These are phyloP conservation scores for Zygoascus flipseniorum DNA, from an alignment of 805 yeast genomes.

Conservation along the genomic window DNA sequence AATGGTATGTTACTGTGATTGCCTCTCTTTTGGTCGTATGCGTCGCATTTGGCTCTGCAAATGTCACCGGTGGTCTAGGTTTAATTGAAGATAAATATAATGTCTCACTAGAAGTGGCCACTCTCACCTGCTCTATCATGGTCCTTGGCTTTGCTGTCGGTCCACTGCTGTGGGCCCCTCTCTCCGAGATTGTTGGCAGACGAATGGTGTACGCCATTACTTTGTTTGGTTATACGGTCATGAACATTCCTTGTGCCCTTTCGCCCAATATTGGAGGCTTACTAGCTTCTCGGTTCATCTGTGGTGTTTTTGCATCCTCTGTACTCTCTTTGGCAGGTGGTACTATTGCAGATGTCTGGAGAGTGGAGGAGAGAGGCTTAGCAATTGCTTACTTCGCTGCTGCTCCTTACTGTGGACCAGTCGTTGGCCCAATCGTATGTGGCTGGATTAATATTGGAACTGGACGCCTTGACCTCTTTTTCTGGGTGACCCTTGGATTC, in stretches of 20 bases:
- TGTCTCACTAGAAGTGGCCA: constrained; percentile 73
- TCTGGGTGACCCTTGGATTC: constrained; percentile 91
- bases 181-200: constrained; percentile 79
- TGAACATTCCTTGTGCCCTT: constrained; percentile 82
- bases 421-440: constrained; percentile 77
- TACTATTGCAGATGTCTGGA: constrained; percentile 81
- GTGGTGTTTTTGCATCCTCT: constrained; percentile 80
- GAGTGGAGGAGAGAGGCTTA: constrained; percentile 70
- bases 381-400: constrained; percentile 89
- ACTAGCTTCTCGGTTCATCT: constrained; percentile 72
- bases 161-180: constrained; percentile 83
- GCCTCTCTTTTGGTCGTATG: constrained; percentile 69
- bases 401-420: constrained; percentile 91
- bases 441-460: constrained; percentile 76
- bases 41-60: constrained; percentile 91
- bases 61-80: constrained; percentile 79
- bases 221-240: constrained; percentile 61
- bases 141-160: constrained; percentile 84
- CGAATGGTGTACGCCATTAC: constrained; percentile 75
- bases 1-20: constrained; percentile 47
- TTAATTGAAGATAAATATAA: constrained; percentile 55
- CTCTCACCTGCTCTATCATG: constrained; percentile 75
- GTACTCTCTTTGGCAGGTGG: constrained; percentile 87
- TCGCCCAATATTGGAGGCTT: constrained; percentile 77
- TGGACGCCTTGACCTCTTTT: constrained; percentile 52